Evolutionary conservation across 2,329 filamentous ascomycete genomes (phyloP).

Genomic region (Orbilia quercus): DNA sequence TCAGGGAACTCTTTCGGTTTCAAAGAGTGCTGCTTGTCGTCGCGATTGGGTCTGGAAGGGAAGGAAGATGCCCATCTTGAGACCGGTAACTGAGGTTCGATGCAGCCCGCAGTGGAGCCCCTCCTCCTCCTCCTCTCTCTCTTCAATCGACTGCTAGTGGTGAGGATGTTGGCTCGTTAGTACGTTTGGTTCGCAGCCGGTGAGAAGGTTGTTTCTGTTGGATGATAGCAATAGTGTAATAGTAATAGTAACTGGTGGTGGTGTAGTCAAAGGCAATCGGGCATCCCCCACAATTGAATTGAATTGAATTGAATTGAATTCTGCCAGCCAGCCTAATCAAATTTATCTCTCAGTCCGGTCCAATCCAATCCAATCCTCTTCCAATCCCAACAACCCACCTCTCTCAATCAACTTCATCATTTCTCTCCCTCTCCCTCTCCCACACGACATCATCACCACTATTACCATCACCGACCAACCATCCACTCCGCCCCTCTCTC

Average conservation of each 20-base stretch:
- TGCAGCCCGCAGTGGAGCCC: background rate
- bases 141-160: background rate
- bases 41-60: constrained; percentile 32
- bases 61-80: constrained; percentile 36
- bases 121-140: background rate
- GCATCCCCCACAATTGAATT: constrained; percentile 55
- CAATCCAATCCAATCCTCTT: constrained; percentile 40
- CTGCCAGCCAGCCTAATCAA: constrained; percentile 47
- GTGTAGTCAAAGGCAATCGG: constrained; percentile 31
- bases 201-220: constrained; percentile 20
- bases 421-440: constrained; percentile 27
- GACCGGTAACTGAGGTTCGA: constrained; percentile 14
- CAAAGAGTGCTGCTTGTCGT: constrained; percentile 45
- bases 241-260: no score
- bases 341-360: no score
- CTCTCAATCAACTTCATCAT: constrained; percentile 38
- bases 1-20: constrained; percentile 52
- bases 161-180: constrained; percentile 3
- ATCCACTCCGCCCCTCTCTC: background rate
- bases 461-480: no score
- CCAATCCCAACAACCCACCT: constrained; percentile 38
- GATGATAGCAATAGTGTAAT: no score
- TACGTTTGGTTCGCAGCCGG: no score
- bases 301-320: no score
- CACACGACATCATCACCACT: constrained; percentile 51